Percentiles rank a stretch among this genome's conserved stretches.
Evolutionary conservation across 192 early-diverging fungal genomes (phyloP).

Genomic region (Phlyctochytrium planicorne): DNA sequence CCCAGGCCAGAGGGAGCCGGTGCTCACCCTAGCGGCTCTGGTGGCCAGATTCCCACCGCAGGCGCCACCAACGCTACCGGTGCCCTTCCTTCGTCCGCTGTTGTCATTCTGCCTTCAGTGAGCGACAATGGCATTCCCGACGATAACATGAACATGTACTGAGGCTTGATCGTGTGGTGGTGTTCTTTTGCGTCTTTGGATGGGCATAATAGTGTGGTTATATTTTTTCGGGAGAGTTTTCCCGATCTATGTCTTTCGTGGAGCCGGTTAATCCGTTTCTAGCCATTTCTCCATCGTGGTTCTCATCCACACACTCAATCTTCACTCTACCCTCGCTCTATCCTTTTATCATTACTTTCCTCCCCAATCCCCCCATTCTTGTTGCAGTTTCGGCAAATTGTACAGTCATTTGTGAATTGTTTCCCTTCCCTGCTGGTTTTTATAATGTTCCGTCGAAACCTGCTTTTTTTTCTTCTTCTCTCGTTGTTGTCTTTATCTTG

Average conservation of each 20-base stretch:
- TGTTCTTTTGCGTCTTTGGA: not conserved
- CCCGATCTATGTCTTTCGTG: not conserved
- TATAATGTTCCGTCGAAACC: not conserved
- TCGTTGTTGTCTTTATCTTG: not conserved
- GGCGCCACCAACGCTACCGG: not conserved
- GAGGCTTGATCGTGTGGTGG: not conserved
- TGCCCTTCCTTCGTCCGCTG: not conserved
- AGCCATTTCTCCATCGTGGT: not conserved
- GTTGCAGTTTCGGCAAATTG: not conserved
- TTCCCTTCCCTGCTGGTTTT: not conserved
- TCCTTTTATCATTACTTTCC: not conserved
- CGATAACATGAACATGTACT: not conserved
- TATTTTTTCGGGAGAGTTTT: not conserved
- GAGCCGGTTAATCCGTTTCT: not conserved
- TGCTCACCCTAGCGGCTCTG: not conserved
- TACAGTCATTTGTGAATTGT: not conserved
- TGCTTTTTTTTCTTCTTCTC: not conserved
- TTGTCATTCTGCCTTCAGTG: not conserved
- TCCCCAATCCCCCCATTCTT: not conserved
- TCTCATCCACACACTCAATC: not conserved
- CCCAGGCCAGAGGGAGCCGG: conserved; percentile 16
- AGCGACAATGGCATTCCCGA: not conserved
- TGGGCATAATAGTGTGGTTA: not conserved
- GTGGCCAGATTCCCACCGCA: not conserved
- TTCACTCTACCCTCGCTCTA: not conserved